Conservation (phyloP, 2,329 filamentous ascomycete species). For the Lasiodiplodia gonubiensis region DNA sequence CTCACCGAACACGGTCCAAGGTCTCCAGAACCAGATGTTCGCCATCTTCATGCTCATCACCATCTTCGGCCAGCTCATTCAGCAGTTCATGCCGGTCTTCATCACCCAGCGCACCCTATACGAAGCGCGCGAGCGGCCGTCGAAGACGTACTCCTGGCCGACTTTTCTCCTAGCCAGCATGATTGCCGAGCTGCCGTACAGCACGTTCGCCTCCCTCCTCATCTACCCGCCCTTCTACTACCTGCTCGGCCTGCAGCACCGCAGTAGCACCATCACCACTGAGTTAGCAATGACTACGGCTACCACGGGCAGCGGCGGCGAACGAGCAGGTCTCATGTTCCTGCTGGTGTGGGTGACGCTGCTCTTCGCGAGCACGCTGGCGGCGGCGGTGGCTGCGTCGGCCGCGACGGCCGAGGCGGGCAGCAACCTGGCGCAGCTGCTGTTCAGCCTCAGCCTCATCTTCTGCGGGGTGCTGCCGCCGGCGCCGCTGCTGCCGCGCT, state of each 20-base stretch:
- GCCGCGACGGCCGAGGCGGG: slow-evolving; percentile 77
- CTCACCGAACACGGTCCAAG: slow-evolving; percentile 73
- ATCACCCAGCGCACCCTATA: slow-evolving; percentile 81
- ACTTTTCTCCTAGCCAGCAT: slow-evolving; percentile 85
- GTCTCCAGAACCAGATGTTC: slow-evolving; percentile 86
- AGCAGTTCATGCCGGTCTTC: slow-evolving; percentile 86
- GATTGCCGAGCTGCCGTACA: slow-evolving; percentile 84
- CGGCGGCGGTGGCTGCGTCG: slow-evolving; percentile 76
- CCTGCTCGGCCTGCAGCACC: slow-evolving; percentile 76
- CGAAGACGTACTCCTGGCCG: slow-evolving; percentile 84
- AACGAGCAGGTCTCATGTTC: slow-evolving; percentile 80
- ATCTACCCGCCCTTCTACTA: slow-evolving; percentile 88
- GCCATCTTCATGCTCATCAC: slow-evolving; percentile 81
- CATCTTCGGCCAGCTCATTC: slow-evolving; percentile 78
- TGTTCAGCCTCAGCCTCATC: slow-evolving; percentile 74
- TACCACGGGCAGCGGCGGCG: slow-evolving; percentile 72
- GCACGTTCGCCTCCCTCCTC: slow-evolving; percentile 74
- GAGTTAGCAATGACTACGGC: slow-evolving; percentile 49
- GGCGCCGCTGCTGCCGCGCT: slow-evolving; percentile 67
- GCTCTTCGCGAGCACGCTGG: slow-evolving; percentile 81
- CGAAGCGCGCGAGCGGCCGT: slow-evolving; percentile 83
- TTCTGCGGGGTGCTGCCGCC: slow-evolving; percentile 77
- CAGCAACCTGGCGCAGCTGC: slow-evolving; percentile 75
- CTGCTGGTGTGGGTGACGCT: slow-evolving; percentile 77
- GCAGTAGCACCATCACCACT: slow-evolving; percentile 54